Evolutionary conservation across 352 stramenopile genomes (phyloP).

Genomic region (Aphanomyces astaci): DNA sequence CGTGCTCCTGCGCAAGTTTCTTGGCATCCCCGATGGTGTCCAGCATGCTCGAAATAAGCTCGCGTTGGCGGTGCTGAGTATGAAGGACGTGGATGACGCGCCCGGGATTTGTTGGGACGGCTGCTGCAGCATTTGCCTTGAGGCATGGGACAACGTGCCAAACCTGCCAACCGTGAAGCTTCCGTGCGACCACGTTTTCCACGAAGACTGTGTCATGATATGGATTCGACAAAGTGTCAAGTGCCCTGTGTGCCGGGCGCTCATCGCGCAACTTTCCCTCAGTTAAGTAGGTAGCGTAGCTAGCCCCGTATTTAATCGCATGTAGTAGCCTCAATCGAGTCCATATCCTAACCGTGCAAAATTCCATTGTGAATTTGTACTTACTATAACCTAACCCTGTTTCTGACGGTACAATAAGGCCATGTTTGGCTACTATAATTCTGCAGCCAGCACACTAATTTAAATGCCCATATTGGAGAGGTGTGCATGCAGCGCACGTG

Average conservation of each 20-base stretch:
- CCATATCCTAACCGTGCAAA: too few relatives aligned
- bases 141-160: constrained; percentile 58
- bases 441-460: too few relatives aligned
- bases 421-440: too few relatives aligned
- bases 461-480: too few relatives aligned
- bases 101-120: constrained; percentile 43
- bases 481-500: too few relatives aligned
- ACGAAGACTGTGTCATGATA: constrained; percentile 81
- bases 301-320: not conserved
- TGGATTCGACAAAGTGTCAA: constrained; percentile 76
- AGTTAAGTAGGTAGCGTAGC: not conserved
- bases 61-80: constrained; percentile 10
- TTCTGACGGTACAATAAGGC: too few relatives aligned
- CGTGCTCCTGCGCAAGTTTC: constrained; percentile 21
- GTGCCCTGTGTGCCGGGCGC: constrained; percentile 74
- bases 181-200: constrained; percentile 74
- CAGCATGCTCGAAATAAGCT: constrained; percentile 14
- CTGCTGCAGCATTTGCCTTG: constrained; percentile 79
- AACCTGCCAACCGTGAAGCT: constrained; percentile 79
- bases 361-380: too few relatives aligned
- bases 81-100: constrained; percentile 27
- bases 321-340: too few relatives aligned
- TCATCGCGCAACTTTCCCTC: not conserved
- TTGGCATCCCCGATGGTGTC: constrained; percentile 18
- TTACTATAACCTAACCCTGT: too few relatives aligned